A percentile compares a stretch with the other conserved stretches of the same genome.
phyloP scores from a whole-genome alignment of 2,329 filamentous ascomycete genomes.

The Nannizzia gypsea region DNA sequence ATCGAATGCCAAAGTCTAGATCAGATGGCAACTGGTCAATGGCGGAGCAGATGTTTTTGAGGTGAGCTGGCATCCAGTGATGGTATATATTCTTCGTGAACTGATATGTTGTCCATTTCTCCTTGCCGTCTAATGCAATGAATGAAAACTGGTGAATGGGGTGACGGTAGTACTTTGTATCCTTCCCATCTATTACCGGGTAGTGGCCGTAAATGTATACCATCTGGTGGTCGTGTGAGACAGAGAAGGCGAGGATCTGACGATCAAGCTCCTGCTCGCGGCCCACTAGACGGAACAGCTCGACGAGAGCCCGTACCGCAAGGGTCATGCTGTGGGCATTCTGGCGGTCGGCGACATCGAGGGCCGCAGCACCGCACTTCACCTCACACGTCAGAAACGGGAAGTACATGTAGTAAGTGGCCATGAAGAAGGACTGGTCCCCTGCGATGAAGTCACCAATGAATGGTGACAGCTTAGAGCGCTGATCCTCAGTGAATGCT shows the following conservation, averaged over 20 bases:
- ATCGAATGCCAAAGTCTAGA: too few relatives aligned
- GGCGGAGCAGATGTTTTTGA: too few relatives aligned
- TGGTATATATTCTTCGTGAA: too few relatives aligned
- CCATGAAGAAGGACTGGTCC: too few relatives aligned
- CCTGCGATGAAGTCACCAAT: too few relatives aligned
- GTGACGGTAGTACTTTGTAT: background rate
- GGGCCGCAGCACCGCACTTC: slow-evolving; percentile 17
- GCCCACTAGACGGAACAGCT: background rate
- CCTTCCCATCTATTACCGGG: background rate
- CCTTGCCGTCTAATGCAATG: too few relatives aligned
- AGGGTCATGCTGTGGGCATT: slow-evolving; percentile 22
- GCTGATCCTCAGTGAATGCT: too few relatives aligned
- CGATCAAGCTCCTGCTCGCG: background rate
- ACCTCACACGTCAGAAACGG: slow-evolving; percentile 20
- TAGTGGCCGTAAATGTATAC: background rate
- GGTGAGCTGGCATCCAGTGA: too few relatives aligned
- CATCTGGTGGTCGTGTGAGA: background rate
- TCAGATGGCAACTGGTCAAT: too few relatives aligned
- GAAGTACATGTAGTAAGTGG: slow-evolving; percentile 19
- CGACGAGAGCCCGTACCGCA: slow-evolving; percentile 28
- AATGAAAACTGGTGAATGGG: too few relatives aligned
- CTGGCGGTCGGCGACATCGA: slow-evolving; percentile 22
- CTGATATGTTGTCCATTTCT: too few relatives aligned
- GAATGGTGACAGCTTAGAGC: too few relatives aligned
- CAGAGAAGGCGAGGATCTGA: background rate